phyloP scores from a whole-genome alignment of 78 protist species.

The Creolimax fragrantissima region DNA sequence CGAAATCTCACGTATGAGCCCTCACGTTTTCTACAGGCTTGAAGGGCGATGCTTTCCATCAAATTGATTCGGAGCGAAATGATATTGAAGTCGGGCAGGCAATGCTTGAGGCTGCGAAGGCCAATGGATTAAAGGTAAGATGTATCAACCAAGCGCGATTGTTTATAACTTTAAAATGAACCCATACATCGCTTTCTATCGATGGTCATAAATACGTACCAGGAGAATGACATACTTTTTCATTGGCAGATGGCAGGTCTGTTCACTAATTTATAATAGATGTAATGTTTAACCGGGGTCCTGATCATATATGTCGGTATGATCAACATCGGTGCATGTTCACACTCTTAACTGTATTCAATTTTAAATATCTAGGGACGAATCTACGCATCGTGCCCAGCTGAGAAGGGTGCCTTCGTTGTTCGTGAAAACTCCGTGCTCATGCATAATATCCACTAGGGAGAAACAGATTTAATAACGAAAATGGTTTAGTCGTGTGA shows the following conservation, averaged over 20 bases:
- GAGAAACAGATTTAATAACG: no score
- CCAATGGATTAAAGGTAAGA: background rate
- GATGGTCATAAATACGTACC: no score
- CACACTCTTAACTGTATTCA: background rate
- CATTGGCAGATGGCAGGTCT: background rate
- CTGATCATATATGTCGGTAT: no score
- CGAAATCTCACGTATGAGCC: background rate
- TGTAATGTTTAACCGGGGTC: no score
- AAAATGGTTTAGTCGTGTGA: no score
- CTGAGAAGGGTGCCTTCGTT: background rate
- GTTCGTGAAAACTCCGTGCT: background rate
- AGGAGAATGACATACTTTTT: background rate
- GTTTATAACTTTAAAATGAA: background rate
- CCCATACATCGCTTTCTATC: background rate
- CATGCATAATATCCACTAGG: background rate
- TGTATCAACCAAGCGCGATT: background rate
- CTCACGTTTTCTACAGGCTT: background rate
- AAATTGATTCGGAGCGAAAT: background rate
- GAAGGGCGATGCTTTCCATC: background rate
- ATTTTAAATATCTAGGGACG: background rate
- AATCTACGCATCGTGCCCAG: background rate
- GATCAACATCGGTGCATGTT: background rate
- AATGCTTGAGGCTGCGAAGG: background rate
- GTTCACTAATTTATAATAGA: background rate
- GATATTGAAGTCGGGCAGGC: constrained; percentile 3